Evolutionary conservation across 768 basidiomycete species (phyloP), one percentile per base, ranked within the genome.

Genomic region (Chalciporus pseudorubinellus): DNA sequence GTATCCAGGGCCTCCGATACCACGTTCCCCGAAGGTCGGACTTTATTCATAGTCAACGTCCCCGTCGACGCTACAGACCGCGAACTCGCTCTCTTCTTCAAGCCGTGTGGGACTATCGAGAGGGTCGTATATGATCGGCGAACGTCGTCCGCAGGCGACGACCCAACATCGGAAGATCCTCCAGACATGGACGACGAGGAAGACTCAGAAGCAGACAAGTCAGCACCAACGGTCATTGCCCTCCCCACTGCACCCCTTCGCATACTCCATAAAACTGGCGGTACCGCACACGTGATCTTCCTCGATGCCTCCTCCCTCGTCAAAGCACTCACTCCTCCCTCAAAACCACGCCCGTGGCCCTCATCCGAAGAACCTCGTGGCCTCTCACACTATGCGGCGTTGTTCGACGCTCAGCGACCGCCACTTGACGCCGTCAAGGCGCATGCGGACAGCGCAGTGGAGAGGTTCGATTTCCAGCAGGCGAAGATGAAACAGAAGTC

Each of bases 61-160:
- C 93, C 95, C 2, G 85, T 92, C 49, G 92, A 95, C 65, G 82
- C 90, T 3, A 90, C 90, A 1, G 89, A 90, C 59, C 77, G 89
- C 33, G 91, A 93, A 61, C 69, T 97, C 0, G 73, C 82, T 2
- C 70, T 80, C 11, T 73, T 97, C n/a, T 95, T 95, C 74, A 85
- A 85, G 62, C 61, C 76, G 20, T 83, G 78, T 49, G 93, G 94
- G 20, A 84, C 84, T 0, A 77, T 95, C 24, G 94, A 95, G 67
- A 75, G 75, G 44, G 83, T 93, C 10, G 57, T 82, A 1, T 88
- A 93, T 59, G 79, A 83, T 48, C 70, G 73, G 13, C 78, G 81
- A 53, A 59, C 70, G 19, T 62, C 57, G 7, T 36, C n/a, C n/a
- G 4, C 14, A 36, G 61, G 46, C 6, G 67, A 46, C 6, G 42